Conservation (phyloP, 257 asterid genomes). For the Parsonsia alboflavescens region DNA sequence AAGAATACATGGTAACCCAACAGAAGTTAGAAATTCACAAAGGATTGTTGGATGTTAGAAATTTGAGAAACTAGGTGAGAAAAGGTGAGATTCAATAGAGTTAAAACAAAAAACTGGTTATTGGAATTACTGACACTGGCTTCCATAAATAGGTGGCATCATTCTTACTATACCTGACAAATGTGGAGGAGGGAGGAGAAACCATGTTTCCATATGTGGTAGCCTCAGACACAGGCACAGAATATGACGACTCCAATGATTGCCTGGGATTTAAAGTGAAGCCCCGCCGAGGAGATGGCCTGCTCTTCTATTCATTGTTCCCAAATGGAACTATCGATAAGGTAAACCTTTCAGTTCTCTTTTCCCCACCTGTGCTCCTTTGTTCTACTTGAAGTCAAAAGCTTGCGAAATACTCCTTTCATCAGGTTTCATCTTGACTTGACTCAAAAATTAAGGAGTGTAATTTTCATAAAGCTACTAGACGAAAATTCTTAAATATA, state of each 20-base stretch:
- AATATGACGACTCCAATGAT: conserved; percentile 37
- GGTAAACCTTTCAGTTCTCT: conserved; percentile 20
- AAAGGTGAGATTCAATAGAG: neutral
- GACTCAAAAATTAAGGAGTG: no score
- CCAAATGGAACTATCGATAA: conserved; percentile 80
- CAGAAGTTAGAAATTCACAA: neutral
- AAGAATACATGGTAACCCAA: neutral
- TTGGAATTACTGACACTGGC: neutral
- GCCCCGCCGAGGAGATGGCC: conserved; percentile 86
- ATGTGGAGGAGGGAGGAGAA: conserved; percentile 93
- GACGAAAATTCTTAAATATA: no score
- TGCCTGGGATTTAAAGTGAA: conserved; percentile 75
- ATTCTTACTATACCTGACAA: conserved; percentile 69
- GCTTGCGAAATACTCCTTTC: no score
- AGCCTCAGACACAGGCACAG: conserved; percentile 48
- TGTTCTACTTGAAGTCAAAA: neutral
- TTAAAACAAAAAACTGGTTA: neutral
- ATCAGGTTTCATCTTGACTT: no score
- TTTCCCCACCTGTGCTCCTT: neutral
- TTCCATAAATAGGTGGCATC: conserved; percentile 60
- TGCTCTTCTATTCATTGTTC: conserved; percentile 66
- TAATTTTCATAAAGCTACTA: no score
- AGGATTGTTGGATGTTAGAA: neutral
- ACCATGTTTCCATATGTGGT: conserved; percentile 91
- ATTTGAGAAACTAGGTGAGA: neutral